Evolutionary conservation across 495 filamentous ascomycete species (phyloP).

Genomic region (Sphaerosporella brunnea): DNA sequence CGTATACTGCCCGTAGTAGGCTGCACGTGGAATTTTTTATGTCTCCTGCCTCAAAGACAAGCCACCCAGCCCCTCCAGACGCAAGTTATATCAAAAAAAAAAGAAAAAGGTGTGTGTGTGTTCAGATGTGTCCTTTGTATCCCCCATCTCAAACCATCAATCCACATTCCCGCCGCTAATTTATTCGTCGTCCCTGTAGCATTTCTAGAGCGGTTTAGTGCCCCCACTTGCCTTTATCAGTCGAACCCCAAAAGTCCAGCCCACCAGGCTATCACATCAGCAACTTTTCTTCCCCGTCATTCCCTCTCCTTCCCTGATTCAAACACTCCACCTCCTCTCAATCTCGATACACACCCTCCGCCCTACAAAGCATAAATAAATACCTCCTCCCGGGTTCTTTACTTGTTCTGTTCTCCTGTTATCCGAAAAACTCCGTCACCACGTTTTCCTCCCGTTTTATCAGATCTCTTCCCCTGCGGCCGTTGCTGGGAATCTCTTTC

Average conservation of each 20-base stretch:
- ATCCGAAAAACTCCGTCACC: conserved; percentile 8
- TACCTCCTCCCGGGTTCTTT: background rate
- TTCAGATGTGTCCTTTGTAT: too few species aligned
- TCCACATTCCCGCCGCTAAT: too few species aligned
- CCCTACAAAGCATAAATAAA: conserved; percentile 1
- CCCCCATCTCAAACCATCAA: too few species aligned
- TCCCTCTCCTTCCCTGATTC: background rate
- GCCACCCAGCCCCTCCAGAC: too few species aligned
- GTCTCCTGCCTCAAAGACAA: too few species aligned
- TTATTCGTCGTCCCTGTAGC: too few species aligned
- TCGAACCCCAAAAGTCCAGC: background rate
- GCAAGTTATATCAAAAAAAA: too few species aligned
- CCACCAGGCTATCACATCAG: conserved; percentile 16
- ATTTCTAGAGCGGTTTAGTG: too few species aligned
- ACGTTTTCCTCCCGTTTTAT: conserved; percentile 20
- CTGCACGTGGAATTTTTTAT: too few species aligned
- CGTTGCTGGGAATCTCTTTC: conserved; percentile 13
- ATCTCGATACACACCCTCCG: background rate
- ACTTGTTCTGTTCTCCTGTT: background rate
- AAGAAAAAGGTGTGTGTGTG: too few species aligned
- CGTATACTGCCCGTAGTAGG: too few species aligned
- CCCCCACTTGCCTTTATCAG: too few species aligned
- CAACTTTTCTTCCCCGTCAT: conserved; percentile 6
- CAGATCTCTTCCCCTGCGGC: conserved; percentile 6
- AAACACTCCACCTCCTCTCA: background rate